Base-by-base conservation (phyloP, 768 basidiomycete genomes). In the Panaeolus papilionaceus region DNA sequence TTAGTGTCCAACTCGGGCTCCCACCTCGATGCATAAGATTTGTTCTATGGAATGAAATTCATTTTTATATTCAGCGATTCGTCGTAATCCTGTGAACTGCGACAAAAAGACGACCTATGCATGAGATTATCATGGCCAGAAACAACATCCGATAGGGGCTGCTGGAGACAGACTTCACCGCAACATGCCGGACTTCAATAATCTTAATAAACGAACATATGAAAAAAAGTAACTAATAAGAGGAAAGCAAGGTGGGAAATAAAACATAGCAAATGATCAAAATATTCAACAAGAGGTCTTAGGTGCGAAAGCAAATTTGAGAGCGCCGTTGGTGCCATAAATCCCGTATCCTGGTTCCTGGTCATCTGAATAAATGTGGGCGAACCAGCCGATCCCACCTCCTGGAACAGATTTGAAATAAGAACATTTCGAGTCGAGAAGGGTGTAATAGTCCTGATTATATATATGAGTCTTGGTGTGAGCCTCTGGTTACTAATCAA, bases 381-480 rank as follows among this genome's bases (percentile, higher is more conserved):
- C 90, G 71, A 94, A 94, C 92, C 92, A 94, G 11, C 92, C 91
- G 40, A 93, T 79, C 26, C 91, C 91, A 23, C 91, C 91, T 2
- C 84, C 85, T 16, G 78, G 73, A 28, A 85, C 85, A 0, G 69
- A 72, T 77, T 93, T 93, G 72, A 93, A 81, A 71, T 87, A 82
- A 10, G 79, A 72, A 72, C 92, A 93, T 65, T 90, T 84, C 1
- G 79, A 74, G 70, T 94, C 90, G 16, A 93, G 84, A 12, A 93
- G 75, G 20, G 77, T 76, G 68, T 81, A 92, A 72, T 92, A 93
- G 66, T 83, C 85, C 86, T 91, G 65, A n/a, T 61, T 2, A 47
- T 39, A 12, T 42, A 45, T 49, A 44, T 18, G 33, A 23, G 28
- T n/a, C 54, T 4, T 11, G 26, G 16, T 47, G 20, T 23, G 38